Evolutionary conservation across 73 alveolate species (phyloP).

Genomic region (Diophrys sp.): DNA sequence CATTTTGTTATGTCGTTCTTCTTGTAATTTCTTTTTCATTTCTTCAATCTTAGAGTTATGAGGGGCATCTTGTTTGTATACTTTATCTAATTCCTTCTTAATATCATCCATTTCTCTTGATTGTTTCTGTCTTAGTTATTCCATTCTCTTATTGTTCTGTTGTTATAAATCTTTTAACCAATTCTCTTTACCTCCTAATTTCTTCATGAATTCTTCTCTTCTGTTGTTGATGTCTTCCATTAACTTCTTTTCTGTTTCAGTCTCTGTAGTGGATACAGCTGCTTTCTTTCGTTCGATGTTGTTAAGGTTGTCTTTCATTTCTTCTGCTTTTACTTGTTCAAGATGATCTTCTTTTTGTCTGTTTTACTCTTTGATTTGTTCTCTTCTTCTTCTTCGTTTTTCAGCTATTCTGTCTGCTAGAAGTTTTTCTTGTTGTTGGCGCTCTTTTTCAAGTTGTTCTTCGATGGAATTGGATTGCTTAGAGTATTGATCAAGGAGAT

Average conservation of each 20-base stretch:
- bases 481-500: constrained; percentile 3
- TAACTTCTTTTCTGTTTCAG: background rate
- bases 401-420: background rate
- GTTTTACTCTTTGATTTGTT: constrained; percentile 5
- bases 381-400: background rate
- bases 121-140: too few species aligned
- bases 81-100: constrained; percentile 6
- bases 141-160: too few species aligned
- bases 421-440: too few species aligned
- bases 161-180: too few species aligned
- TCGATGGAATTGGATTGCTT: background rate
- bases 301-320: background rate
- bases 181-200: background rate
- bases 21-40: too few species aligned
- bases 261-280: constrained; percentile 4
- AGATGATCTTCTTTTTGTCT: background rate
- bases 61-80: too few species aligned
- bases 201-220: constrained; percentile 3
- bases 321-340: background rate
- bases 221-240: constrained; percentile 1
- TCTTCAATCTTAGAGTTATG: too few species aligned
- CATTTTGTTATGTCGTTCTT: too few species aligned
- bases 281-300: background rate
- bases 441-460: constrained; percentile 1
- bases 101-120: background rate